Base-by-base conservation (phyloP, 495 filamentous ascomycete species). In the Hyphodiscus hymeniophilus region DNA sequence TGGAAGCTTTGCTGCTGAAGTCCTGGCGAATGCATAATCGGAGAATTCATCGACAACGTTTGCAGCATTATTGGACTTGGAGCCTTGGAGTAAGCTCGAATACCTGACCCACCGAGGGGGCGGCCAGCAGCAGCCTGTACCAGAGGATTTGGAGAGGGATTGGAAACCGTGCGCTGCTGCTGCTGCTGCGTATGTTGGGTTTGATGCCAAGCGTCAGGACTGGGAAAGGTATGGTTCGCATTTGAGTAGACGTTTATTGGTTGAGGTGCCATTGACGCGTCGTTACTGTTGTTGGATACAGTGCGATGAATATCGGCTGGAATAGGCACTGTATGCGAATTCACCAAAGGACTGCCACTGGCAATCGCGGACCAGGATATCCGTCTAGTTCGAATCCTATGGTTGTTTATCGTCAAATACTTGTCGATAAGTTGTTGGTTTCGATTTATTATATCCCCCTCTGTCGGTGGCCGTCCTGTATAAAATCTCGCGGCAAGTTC, bases 391-490 rank as follows among this genome's bases (percentile, higher is more conserved):
- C 34, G 34, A 15, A 36, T 18, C 34, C 45, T 22, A 23, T 55
- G 21, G 36, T 48, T 51, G 16, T 32, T 20, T 13, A 55, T 1
- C 7, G 32, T 24, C 3, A 52, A 0, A 42, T 57, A 57, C 15
- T 54, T 42, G 12, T 48, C 45, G 0, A 31, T 47, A 3, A 61
- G 26, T 13, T 2, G 22, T 17, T 20, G 7, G 31, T 60, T 60
- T 35, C 58, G 47, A 20, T 60, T 56, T 7, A 38, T 41, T 15
- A 64, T 50, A 22, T 71, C 66, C 21, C 52, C 52, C 3, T 50
- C 46, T 7, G 59, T 55, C 18, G 75, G 58, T 2, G 55, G 58
- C 3, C 46, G 40, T 4, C n/a, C 13, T 17, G 58, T 51, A 43
- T 61, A 45, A 22, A 30, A 50, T 22, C 58, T 34, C 26, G 38